Conservation (phyloP, 2,329 filamentous ascomycete genomes). For the Epichloe gansuensis region DNA sequence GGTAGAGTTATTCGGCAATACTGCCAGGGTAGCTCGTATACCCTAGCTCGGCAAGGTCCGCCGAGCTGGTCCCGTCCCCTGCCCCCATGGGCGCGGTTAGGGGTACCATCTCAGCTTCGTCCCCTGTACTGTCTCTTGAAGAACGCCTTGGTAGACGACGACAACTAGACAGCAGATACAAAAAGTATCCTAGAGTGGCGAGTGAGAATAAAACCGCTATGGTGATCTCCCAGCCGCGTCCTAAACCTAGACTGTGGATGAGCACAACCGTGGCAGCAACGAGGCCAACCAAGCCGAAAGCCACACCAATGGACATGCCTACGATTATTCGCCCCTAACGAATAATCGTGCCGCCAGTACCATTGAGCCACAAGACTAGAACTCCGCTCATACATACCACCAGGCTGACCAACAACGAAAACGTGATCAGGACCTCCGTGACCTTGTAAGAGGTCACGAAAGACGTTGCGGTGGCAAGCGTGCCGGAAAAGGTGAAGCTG, state of each 20-base stretch:
- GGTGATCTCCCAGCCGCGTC: neutral
- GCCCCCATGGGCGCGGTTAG: too few relatives aligned
- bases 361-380: neutral
- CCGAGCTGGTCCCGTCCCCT: neutral
- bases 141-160: neutral
- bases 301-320: neutral
- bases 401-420: neutral
- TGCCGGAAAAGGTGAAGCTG: neutral
- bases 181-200: neutral
- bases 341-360: neutral
- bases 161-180: neutral
- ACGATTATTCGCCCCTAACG: neutral
- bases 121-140: neutral
- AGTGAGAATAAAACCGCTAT: neutral
- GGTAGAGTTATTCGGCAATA: neutral
- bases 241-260: neutral
- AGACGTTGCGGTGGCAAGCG: neutral
- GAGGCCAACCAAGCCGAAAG: neutral
- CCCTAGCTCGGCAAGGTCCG: neutral
- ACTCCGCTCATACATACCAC: neutral
- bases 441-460: neutral
- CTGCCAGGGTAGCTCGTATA: neutral
- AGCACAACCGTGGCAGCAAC: neutral
- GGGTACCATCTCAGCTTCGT: neutral
- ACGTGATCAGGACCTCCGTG: neutral